These are phyloP conservation scores for Podila epigama DNA, from an alignment of 192 early-diverging fungal genomes.

Conservation along the genomic window DNA sequence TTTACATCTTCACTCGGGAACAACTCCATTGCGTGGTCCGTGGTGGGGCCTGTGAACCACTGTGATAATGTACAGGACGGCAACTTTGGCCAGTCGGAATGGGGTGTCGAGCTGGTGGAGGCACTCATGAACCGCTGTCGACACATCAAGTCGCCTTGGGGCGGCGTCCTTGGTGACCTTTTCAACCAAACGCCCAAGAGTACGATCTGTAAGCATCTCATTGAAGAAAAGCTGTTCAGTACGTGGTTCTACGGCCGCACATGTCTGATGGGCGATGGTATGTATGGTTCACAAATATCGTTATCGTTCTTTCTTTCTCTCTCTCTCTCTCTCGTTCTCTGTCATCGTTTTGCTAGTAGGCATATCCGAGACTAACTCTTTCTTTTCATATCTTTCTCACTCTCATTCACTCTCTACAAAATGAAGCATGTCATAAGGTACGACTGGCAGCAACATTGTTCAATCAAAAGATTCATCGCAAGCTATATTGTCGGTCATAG, in stretches of 20 bases:
- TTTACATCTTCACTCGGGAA: background rate
- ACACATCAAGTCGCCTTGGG: background rate
- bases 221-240: background rate
- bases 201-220: background rate
- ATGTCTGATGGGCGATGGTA: background rate
- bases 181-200: background rate
- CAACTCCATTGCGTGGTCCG: background rate
- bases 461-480: background rate
- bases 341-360: too few relatives aligned
- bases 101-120: background rate
- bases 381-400: background rate
- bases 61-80: background rate
- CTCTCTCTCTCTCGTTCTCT: background rate
- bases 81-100: background rate
- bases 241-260: background rate
- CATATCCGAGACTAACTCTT: background rate
- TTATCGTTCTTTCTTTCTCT: background rate
- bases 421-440: background rate
- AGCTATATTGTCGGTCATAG: background rate
- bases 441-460: background rate
- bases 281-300: background rate
- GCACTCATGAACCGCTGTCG: background rate
- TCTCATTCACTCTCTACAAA: background rate
- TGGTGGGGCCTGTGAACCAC: background rate
- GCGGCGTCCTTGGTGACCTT: background rate